phyloP scores from a whole-genome alignment of 2,329 filamentous ascomycete species.

The Penicillium italicum region DNA sequence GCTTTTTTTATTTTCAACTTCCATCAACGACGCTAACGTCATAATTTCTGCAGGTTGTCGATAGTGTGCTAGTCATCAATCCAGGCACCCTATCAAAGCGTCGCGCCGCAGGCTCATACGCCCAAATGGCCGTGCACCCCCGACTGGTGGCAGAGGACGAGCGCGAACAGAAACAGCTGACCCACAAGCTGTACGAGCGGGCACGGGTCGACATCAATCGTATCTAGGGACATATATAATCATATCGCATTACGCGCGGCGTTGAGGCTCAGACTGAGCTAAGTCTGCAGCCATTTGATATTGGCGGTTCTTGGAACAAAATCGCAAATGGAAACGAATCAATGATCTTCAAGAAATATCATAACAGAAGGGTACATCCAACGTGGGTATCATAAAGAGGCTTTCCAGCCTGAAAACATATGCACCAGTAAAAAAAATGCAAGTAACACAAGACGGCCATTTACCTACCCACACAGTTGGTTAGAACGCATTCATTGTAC shows the following conservation, averaged over 20 bases:
- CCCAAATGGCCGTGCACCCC: constrained; percentile 71
- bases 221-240: constrained; percentile 52
- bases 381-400: constrained; percentile 7
- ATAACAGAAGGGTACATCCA: neutral
- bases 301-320: neutral
- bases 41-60: constrained; percentile 64
- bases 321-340: constrained; percentile 7
- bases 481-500: neutral
- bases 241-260: constrained; percentile 23
- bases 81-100: constrained; percentile 84
- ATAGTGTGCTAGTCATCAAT: constrained; percentile 86
- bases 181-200: constrained; percentile 75
- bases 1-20: neutral
- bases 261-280: constrained; percentile 15
- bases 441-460: neutral
- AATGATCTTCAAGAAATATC: constrained; percentile 9
- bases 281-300: neutral
- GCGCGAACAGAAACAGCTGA: constrained; percentile 55
- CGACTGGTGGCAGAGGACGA: constrained; percentile 59
- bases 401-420: constrained; percentile 2
- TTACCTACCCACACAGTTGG: neutral
- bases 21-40: neutral
- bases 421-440: constrained; percentile 13
- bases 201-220: constrained; percentile 81
- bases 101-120: constrained; percentile 79